These are phyloP conservation scores for Prunus persica DNA, from an alignment of 306 rosid genomes.

Conservation along the genomic window Prunus_persica_NCBIv2 NC_034012.1:865001-865500, in stretches of 20 bases:
- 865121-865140: not conserved
- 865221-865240: conserved; percentile 79
- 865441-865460: too few species aligned
- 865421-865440: not conserved
- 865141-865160: not conserved
- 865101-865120: conserved; percentile 52
- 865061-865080: not conserved
- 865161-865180: conserved; percentile 41
- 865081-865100: conserved; percentile 32
- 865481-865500: conserved; percentile 88
- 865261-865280: conserved; percentile 78
- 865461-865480: conserved; percentile 45
- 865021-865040: conserved; percentile 49
- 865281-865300: conserved; percentile 95
- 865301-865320: conserved; percentile 89
- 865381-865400: conserved; percentile 29
- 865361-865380: conserved; percentile 91
- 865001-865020: not conserved
- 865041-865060: conserved; percentile 1
- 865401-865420: not conserved
- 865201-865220: conserved; percentile 85
- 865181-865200: conserved; percentile 77
- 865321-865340: conserved; percentile 98
- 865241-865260: conserved; percentile 66
- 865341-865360: conserved; percentile 77